Evolutionary conservation across 1,284 basidiomycete species (phyloP), one percentile per base, ranked within the genome.

Genomic region (Austroboletus rostrupii): DNA sequence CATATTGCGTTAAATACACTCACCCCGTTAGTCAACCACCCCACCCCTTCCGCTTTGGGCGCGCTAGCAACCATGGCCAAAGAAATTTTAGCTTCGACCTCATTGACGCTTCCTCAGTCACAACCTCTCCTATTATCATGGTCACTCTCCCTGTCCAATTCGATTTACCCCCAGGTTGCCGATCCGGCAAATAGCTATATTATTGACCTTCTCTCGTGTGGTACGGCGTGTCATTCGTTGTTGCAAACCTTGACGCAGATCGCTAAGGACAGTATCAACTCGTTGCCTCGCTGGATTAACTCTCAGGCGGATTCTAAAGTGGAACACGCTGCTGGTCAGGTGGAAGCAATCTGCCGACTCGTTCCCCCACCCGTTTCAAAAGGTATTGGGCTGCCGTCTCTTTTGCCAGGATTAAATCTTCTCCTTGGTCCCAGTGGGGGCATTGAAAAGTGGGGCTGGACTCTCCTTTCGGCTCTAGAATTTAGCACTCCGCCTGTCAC

Each of bases 371-470:
- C 60, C 17, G 6, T 45, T 28, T 47, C 56, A 4, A 57, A 60
- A 35, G 28, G 50, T 17, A 42, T 54, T 19, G 60, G 67, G 28
- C 59, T 77, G 35, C 52, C 67, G 10, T 60, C 73, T n/a, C 72
- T 87, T 33, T 72, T 76, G 11, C 61, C 69, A 19, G 82, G 81
- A 29, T 74, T 92, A 6, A 79, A 78, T 4, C 77, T 78, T 47
- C 73, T 96, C 6, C 76, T 95, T 1, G 92, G 92, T 3, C 87
- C 92, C 0, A 77, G 73, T 0, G 92, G 92, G 5, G 83, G 87
- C 0, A 83, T 96, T 17, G 90, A 95, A 59, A 85, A 85, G 65
- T 96, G 92, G 93, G 90, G 90, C 1, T 92, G 87, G 84, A 79
- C 81, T 38, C 63, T 96, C 2, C 74, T 96, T 26, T 79, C 82